Evolutionary conservation across 2,329 filamentous ascomycete species (phyloP), one percentile per base, ranked within the genome.

Genomic region (Colletotrichum karsti): DNA sequence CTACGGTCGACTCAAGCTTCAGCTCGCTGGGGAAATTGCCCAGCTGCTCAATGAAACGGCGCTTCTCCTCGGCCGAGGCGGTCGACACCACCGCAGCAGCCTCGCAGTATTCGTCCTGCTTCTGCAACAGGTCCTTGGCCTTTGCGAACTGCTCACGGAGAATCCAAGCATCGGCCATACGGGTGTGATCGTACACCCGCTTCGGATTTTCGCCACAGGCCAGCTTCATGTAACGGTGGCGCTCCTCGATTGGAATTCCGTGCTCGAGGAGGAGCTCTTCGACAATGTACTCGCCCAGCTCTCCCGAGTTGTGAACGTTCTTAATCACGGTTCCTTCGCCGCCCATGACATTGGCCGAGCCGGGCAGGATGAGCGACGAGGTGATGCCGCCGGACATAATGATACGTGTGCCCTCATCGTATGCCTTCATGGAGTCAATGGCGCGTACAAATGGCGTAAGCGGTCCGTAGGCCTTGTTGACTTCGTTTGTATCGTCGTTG

Each of bases 191-290:
- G 69, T 82, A 82, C 1, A 76, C 65, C 0, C 64, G 35, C 63
- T 77, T 80, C n/a, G 81, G 81, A 67, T 84, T 84, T 72, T 84
- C 82, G 8, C 82, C 82, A 67, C 81, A 81, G 1, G 82, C 82
- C 77, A 84, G 81, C 71, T 84, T 84, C 75, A 84, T 79, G 69
- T 82, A 83, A 30, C 79, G 70, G 20, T 71, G 73, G 4, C 80
- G 75, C 28, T 79, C 73, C 8, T 69, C 63, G 12, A 67, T 24
- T 1, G 77, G 75, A 7, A 82, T 62, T 5, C 79, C 80, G 59
- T 78, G 75, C 72, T 83, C 82, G 13, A 83, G 73, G 9, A 83
- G 71, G 50, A 84, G 71, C 53, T 83, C 81, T 64, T 81, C 80
- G 10, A 83, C 77, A 9, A 82, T 75, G 10, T 77, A 77, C 60